A percentile compares a stretch with the other conserved stretches of the same genome.
Evolutionary conservation across 495 filamentous ascomycete genomes (phyloP).

Genomic region (Aspergillus bridgeri): DNA sequence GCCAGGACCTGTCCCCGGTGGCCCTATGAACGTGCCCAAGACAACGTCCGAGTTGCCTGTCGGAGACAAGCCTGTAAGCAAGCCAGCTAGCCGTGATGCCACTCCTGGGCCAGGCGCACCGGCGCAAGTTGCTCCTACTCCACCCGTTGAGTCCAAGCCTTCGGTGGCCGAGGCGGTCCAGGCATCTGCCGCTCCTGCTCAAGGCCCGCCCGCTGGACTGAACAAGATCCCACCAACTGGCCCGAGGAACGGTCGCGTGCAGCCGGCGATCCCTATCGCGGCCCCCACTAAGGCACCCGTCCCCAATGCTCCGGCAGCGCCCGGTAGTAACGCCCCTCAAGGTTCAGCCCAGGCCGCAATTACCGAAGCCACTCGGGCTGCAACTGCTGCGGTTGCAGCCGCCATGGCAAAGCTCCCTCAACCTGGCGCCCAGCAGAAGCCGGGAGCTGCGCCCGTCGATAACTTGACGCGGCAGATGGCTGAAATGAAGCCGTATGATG

Average conservation of each 20-base stretch:
- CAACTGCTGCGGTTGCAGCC: conserved; percentile 79
- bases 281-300: conserved; percentile 40
- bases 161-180: conserved; percentile 45
- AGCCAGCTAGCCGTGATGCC: conserved; percentile 32
- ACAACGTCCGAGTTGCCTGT: conserved; percentile 44
- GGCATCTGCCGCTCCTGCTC: conserved; percentile 41
- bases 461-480: conserved; percentile 80
- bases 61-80: conserved; percentile 34
- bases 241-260: conserved; percentile 67
- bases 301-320: conserved; percentile 31
- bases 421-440: conserved; percentile 44
- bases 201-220: conserved; percentile 7
- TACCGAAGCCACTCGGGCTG: conserved; percentile 76
- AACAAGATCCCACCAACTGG: conserved; percentile 52
- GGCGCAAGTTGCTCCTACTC: conserved; percentile 44
- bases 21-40: conserved; percentile 29
- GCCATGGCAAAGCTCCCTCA: conserved; percentile 81
- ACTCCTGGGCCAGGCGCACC: conserved; percentile 31
- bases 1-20: conserved; percentile 28
- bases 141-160: conserved; percentile 67
- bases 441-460: conserved; percentile 57
- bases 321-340: conserved; percentile 30
- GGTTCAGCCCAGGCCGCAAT: conserved; percentile 37
- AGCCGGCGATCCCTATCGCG: conserved; percentile 61
- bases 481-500: conserved; percentile 73